These are phyloP conservation scores for Cercospora sp. DNA, from an alignment of 2,329 filamentous ascomycete species.

Conservation along the genomic window DNA sequence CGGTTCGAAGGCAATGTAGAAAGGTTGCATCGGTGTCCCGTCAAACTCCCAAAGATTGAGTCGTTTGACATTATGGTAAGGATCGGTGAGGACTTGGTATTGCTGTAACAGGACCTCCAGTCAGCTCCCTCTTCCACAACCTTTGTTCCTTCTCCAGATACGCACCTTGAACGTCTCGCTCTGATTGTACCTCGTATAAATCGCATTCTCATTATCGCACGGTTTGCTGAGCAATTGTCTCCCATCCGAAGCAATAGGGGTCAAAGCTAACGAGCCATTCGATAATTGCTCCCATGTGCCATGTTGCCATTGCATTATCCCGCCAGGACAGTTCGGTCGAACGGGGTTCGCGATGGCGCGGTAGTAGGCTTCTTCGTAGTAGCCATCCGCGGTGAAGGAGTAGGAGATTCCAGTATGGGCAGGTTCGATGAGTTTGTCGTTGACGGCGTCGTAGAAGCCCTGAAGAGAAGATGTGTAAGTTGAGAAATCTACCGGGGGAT, in stretches of 20 bases:
- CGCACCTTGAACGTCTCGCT: slow-evolving; percentile 62
- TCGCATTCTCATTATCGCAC: slow-evolving; percentile 56
- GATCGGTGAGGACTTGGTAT: slow-evolving; percentile 55
- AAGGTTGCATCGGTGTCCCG: slow-evolving; percentile 65
- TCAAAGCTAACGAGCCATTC: slow-evolving; percentile 61
- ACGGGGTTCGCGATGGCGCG: slow-evolving; percentile 64
- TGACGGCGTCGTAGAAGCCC: slow-evolving; percentile 69
- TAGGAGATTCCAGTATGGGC: slow-evolving; percentile 69
- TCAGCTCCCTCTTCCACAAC: neutral
- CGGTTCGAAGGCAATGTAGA: slow-evolving; percentile 64
- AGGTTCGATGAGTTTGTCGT: slow-evolving; percentile 67
- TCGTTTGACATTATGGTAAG: slow-evolving; percentile 62
- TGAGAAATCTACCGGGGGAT: neutral
- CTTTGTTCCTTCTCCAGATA: neutral
- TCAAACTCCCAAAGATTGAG: slow-evolving; percentile 66
- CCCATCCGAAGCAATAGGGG: slow-evolving; percentile 65
- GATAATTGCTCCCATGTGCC: slow-evolving; percentile 59
- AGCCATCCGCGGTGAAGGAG: slow-evolving; percentile 68
- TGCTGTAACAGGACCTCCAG: slow-evolving; percentile 34
- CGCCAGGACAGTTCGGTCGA: slow-evolving; percentile 62
- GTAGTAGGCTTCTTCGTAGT: slow-evolving; percentile 70
- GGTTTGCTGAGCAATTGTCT: slow-evolving; percentile 67
- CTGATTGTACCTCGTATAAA: slow-evolving; percentile 68
- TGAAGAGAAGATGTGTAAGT: slow-evolving; percentile 36
- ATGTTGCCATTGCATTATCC: slow-evolving; percentile 73